phyloP scores from a whole-genome alignment of 805 yeast genomes.

The Kodamaea sagamina region DNA sequence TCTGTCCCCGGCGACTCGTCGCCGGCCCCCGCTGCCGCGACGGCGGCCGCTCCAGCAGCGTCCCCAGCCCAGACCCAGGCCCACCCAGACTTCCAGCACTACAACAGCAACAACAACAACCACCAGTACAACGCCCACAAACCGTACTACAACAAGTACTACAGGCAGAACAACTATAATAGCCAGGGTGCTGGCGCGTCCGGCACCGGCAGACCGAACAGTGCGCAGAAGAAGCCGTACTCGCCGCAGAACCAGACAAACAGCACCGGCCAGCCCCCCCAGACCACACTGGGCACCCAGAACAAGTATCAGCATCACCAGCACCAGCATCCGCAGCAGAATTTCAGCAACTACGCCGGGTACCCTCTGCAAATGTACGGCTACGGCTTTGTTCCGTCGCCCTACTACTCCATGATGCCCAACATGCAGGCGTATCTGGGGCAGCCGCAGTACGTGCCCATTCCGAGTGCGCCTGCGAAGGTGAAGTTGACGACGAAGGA shows the following conservation, averaged over 20 bases:
- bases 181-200: constrained; percentile 12
- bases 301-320: constrained; percentile 10
- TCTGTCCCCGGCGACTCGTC: constrained; percentile 7
- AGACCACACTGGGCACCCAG: too few relatives aligned
- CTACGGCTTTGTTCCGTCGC: constrained; percentile 29
- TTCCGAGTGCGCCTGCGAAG: constrained; percentile 23
- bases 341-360: constrained; percentile 22
- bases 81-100: not conserved
- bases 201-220: constrained; percentile 9
- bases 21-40: constrained; percentile 2
- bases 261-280: not conserved
- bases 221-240: constrained; percentile 9
- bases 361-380: constrained; percentile 29
- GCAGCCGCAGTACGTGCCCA: constrained; percentile 12
- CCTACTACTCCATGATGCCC: constrained; percentile 27
- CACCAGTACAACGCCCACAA: constrained; percentile 13
- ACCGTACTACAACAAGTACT: constrained; percentile 20
- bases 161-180: constrained; percentile 19
- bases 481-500: constrained; percentile 45
- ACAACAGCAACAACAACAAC: constrained; percentile 10
- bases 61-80: constrained; percentile 2
- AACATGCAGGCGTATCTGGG: constrained; percentile 16
- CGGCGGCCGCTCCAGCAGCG: not conserved
- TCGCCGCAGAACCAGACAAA: constrained; percentile 1
- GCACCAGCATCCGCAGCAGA: constrained; percentile 12